Conservation (phyloP, 257 asterid species). For the Catharanthus roseus region DNA sequence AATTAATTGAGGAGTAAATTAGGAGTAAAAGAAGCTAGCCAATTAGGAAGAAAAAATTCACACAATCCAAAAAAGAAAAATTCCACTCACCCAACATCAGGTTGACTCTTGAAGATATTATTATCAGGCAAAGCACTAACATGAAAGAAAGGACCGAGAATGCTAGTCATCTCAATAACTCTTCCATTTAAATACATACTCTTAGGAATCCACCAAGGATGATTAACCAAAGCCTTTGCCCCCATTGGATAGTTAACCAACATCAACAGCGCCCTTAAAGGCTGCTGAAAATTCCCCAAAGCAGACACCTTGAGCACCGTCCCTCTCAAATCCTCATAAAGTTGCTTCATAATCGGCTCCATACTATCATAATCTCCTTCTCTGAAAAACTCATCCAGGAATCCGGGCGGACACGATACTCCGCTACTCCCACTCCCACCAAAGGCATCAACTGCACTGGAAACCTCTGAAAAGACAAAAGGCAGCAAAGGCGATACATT, state of each 20-base stretch:
- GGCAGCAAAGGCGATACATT: constrained; percentile 66
- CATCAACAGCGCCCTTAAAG: constrained; percentile 63
- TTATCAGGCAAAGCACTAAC: constrained; percentile 95
- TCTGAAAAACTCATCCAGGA: constrained; percentile 68
- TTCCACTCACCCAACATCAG: constrained; percentile 86
- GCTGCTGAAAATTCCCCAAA: constrained; percentile 90
- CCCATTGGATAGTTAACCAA: constrained; percentile 73
- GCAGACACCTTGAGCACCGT: constrained; percentile 80
- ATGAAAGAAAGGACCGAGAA: constrained; percentile 90
- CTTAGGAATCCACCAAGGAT: constrained; percentile 95
- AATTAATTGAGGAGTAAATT: too few relatives aligned
- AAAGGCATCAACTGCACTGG: constrained; percentile 29
- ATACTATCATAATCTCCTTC: constrained; percentile 80
- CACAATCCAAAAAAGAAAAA: not conserved
- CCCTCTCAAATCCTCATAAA: constrained; percentile 94
- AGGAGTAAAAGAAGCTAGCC: not conserved
- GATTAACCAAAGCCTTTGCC: constrained; percentile 77
- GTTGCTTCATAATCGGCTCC: constrained; percentile 70
- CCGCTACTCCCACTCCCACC: constrained; percentile 54
- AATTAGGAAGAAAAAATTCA: not conserved
- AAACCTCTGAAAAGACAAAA: constrained; percentile 61
- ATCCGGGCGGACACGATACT: constrained; percentile 56
- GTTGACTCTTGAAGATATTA: constrained; percentile 71
- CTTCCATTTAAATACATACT: constrained; percentile 79
- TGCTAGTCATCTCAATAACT: constrained; percentile 92